phyloP scores from a whole-genome alignment of 2,329 filamentous ascomycete species.

The Colletotrichum sp. region DNA sequence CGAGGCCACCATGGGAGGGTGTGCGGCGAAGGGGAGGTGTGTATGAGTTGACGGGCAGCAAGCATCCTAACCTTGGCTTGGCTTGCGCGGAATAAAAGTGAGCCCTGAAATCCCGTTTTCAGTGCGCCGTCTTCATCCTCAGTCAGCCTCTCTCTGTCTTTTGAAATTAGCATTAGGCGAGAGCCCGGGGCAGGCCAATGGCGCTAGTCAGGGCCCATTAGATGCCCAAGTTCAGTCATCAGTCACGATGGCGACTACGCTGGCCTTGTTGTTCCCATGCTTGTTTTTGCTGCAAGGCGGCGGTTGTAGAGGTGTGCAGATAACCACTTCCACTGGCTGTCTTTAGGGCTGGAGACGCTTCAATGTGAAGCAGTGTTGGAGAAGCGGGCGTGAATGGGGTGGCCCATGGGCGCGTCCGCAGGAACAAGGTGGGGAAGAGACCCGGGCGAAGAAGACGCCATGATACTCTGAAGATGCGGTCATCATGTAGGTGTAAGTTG shows the following conservation, averaged over 20 bases:
- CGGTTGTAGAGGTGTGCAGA: constrained; percentile 7
- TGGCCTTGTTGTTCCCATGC: not conserved
- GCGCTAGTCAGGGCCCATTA: not conserved
- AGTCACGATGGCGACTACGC: constrained; percentile 17
- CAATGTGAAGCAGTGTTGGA: constrained; percentile 1
- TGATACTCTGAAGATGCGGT: constrained; percentile 20
- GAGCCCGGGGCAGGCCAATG: not conserved
- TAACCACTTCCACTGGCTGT: not conserved
- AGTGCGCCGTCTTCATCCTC: constrained; percentile 9
- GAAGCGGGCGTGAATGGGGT: constrained; percentile 15
- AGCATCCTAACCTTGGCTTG: constrained; percentile 4
- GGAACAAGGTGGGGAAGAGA: constrained; percentile 1
- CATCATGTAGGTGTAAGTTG: constrained; percentile 14
- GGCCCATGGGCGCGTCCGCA: not conserved
- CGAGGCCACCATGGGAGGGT: constrained; percentile 3
- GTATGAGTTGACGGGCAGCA: constrained; percentile 2
- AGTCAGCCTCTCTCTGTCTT: constrained; percentile 13
- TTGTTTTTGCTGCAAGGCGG: constrained; percentile 8
- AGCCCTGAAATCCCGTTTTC: constrained; percentile 15
- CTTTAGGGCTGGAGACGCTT: constrained; percentile 8
- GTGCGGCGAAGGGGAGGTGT: constrained; percentile 13
- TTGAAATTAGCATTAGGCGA: not conserved
- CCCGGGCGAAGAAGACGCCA: not conserved
- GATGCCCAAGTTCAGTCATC: not conserved
- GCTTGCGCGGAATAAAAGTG: constrained; percentile 12